These are phyloP conservation scores for Phyllosticta capitalensis DNA, from an alignment of 2,329 filamentous ascomycete genomes.

Conservation along the genomic window DNA sequence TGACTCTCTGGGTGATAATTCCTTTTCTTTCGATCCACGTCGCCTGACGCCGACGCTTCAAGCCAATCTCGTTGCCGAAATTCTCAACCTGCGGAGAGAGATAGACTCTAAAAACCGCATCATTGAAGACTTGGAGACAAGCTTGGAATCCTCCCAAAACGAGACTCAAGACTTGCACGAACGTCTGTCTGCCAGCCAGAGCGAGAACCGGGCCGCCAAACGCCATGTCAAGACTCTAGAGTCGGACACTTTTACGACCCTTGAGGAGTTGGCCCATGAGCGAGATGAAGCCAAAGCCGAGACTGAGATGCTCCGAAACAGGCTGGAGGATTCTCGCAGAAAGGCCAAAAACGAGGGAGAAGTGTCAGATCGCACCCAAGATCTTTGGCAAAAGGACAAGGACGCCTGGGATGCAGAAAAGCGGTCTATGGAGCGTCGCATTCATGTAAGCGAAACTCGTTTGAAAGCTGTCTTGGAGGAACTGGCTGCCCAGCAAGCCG, in stretches of 20 bases:
- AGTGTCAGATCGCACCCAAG: conserved; percentile 66
- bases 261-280: conserved; percentile 75
- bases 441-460: conserved; percentile 83
- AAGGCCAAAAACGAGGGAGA: conserved; percentile 73
- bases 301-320: conserved; percentile 61
- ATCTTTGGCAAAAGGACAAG: conserved; percentile 75
- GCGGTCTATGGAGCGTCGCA: conserved; percentile 69
- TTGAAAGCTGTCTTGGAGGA: conserved; percentile 80
- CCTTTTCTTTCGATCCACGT: conserved; percentile 59
- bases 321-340: conserved; percentile 69
- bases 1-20: not conserved
- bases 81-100: conserved; percentile 75
- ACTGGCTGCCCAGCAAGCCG: conserved; percentile 59
- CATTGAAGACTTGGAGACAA: conserved; percentile 75
- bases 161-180: conserved; percentile 65
- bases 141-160: conserved; percentile 58
- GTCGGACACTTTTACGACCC: conserved; percentile 74
- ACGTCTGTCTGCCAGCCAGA: conserved; percentile 52
- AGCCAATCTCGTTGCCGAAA: conserved; percentile 89
- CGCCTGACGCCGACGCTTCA: conserved; percentile 93
- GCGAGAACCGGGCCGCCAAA: conserved; percentile 72
- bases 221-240: conserved; percentile 81
- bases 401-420: conserved; percentile 77
- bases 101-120: conserved; percentile 81
- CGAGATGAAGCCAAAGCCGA: conserved; percentile 73